phyloP scores from a whole-genome alignment of 2,329 filamentous ascomycete species.

The Nemania sp. region DNA sequence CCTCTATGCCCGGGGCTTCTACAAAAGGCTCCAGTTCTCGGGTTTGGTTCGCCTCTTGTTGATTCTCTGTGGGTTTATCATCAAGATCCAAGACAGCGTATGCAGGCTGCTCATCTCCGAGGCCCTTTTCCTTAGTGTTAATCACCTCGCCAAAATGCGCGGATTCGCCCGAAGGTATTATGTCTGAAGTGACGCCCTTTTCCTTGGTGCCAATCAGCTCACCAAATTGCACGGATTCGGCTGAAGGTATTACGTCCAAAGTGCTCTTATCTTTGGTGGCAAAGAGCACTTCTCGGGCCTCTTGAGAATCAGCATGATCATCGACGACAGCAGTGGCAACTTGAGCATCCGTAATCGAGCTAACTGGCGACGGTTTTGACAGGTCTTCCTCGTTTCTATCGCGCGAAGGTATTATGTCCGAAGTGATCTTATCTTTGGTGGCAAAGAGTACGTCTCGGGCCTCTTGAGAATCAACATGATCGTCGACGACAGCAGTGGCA shows the following conservation, averaged over 20 bases:
- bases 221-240: not conserved
- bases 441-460: too few relatives aligned
- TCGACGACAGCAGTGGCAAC: slow-evolving; percentile 3
- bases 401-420: too few relatives aligned
- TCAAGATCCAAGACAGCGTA: slow-evolving; percentile 15
- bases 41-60: slow-evolving; percentile 44
- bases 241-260: slow-evolving; percentile 5
- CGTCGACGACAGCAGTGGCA: not conserved
- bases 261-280: not conserved
- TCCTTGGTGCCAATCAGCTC: slow-evolving; percentile 5
- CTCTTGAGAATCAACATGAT: not conserved
- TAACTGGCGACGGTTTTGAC: not conserved
- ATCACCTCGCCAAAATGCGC: not conserved
- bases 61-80: slow-evolving; percentile 46
- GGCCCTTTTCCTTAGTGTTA: slow-evolving; percentile 7
- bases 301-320: not conserved
- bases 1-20: slow-evolving; percentile 5
- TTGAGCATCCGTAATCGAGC: slow-evolving; percentile 10
- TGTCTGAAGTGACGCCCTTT: slow-evolving; percentile 10
- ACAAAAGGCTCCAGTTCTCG: slow-evolving; percentile 19
- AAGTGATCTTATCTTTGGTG: too few relatives aligned
- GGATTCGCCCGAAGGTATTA: not conserved
- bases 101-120: slow-evolving; percentile 9
- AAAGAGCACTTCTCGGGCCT: not conserved
- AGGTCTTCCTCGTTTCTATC: not conserved